These are phyloP conservation scores for Podaxis mareebaensis DNA, from an alignment of 768 basidiomycete genomes.

Conservation along the genomic window DNA sequence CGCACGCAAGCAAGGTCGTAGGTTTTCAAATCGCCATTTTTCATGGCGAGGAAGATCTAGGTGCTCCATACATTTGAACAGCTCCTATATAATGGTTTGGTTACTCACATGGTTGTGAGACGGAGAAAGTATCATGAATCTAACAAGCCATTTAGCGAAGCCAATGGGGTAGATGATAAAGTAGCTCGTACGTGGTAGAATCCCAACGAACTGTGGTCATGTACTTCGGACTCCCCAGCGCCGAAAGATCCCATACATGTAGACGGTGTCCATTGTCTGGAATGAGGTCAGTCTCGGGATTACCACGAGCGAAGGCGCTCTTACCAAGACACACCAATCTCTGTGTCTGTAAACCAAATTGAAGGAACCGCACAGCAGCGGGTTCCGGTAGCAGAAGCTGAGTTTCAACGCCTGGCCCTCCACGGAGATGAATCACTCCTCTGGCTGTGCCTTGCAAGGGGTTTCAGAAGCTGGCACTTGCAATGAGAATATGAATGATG, in stretches of 20 bases:
- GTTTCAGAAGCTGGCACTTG: slow-evolving; percentile 8
- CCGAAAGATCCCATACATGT: slow-evolving; percentile 61
- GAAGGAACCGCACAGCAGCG: slow-evolving; percentile 55
- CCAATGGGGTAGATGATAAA: not conserved
- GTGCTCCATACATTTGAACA: slow-evolving; percentile 8
- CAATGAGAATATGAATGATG: not conserved
- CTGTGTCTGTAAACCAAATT: slow-evolving; percentile 55
- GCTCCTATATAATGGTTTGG: slow-evolving; percentile 14
- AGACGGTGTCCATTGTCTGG: slow-evolving; percentile 56
- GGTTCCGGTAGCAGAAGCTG: slow-evolving; percentile 47
- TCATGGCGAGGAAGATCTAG: slow-evolving; percentile 49
- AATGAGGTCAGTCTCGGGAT: slow-evolving; percentile 9
- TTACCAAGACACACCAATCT: slow-evolving; percentile 66
- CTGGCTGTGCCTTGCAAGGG: slow-evolving; percentile 52
- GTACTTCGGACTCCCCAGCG: slow-evolving; percentile 52
- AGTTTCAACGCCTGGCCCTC: slow-evolving; percentile 63
- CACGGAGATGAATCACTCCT: slow-evolving; percentile 69
- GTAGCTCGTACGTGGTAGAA: slow-evolving; percentile 41
- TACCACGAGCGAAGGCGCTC: slow-evolving; percentile 14
- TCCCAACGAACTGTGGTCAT: slow-evolving; percentile 51
- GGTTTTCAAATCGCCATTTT: slow-evolving; percentile 63
- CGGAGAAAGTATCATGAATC: slow-evolving; percentile 64
- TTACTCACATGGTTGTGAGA: slow-evolving; percentile 66
- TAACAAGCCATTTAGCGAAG: slow-evolving; percentile 24
- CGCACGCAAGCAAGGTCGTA: slow-evolving; percentile 74